Percentiles rank a stretch among this genome's conserved stretches.
Evolutionary conservation across 2,329 filamentous ascomycete species (phyloP).

Genomic region (Cladophialophora immunda): DNA sequence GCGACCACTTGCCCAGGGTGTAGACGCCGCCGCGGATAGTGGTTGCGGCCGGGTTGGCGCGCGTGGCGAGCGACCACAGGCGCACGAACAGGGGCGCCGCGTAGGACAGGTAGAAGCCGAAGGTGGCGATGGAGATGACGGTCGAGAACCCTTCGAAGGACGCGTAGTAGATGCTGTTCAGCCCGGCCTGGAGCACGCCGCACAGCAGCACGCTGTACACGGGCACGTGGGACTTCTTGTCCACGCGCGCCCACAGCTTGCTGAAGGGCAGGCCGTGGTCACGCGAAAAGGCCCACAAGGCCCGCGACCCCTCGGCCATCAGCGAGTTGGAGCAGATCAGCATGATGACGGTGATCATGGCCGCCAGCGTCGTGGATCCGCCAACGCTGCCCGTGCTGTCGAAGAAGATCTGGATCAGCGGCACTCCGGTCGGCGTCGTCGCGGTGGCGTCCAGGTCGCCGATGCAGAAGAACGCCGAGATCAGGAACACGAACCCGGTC

Average conservation of each 20-base stretch:
- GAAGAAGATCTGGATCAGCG: conserved; percentile 63
- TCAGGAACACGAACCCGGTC: conserved; percentile 59
- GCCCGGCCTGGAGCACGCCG: conserved; percentile 60
- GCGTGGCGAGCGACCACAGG: conserved; percentile 57
- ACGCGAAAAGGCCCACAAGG: conserved; percentile 53
- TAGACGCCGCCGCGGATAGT: conserved; percentile 52
- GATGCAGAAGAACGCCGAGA: conserved; percentile 62
- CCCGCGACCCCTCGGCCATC: conserved; percentile 37
- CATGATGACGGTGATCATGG: conserved; percentile 60
- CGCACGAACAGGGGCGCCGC: conserved; percentile 63
- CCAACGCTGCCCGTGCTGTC: conserved; percentile 57
- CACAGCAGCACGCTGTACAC: conserved; percentile 59
- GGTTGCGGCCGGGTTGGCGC: conserved; percentile 51
- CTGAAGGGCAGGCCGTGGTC: conserved; percentile 60
- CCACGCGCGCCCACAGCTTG: conserved; percentile 51
- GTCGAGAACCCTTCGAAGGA: conserved; percentile 65
- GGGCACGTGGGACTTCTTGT: conserved; percentile 54
- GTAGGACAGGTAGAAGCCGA: conserved; percentile 68
- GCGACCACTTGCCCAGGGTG: conserved; percentile 53
- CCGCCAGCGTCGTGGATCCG: conserved; percentile 56
- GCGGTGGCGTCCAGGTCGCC: conserved; percentile 59
- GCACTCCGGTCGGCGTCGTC: conserved; percentile 57
- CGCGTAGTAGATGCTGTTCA: conserved; percentile 65
- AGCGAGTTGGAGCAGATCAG: conserved; percentile 51
- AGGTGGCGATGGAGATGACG: conserved; percentile 64